A percentile compares a stretch with the other conserved stretches of the same genome.
Evolutionary conservation across 495 filamentous ascomycete species (phyloP).

Genomic region (Cenococcum geophilum): DNA sequence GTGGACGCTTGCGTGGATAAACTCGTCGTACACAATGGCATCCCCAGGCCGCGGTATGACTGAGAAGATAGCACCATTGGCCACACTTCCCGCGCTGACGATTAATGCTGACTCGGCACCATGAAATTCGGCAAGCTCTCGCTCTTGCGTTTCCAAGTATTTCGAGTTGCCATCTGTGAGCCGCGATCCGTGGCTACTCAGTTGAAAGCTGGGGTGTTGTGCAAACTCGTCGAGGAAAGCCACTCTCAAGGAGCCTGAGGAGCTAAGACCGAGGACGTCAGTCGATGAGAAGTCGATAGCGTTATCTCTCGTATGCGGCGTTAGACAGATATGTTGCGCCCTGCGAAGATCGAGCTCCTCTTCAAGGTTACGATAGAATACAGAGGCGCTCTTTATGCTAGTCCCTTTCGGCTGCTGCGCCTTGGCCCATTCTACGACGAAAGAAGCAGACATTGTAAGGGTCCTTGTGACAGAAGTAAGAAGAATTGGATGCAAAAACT

Average conservation of each 20-base stretch:
- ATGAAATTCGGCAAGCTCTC: constrained; percentile 15
- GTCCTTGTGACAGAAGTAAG: no score
- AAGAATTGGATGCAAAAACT: no score
- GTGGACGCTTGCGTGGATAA: constrained; percentile 23
- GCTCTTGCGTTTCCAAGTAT: constrained; percentile 8
- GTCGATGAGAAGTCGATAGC: constrained; percentile 18
- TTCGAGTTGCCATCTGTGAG: constrained; percentile 12
- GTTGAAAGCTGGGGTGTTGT: background rate
- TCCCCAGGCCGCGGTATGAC: constrained; percentile 12
- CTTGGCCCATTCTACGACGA: no score
- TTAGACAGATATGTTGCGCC: background rate
- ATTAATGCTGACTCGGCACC: constrained; percentile 8
- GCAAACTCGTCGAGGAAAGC: constrained; percentile 7
- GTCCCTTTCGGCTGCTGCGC: background rate
- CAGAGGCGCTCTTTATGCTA: background rate
- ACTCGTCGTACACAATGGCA: constrained; percentile 21
- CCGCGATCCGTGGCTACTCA: constrained; percentile 13
- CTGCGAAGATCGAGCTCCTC: constrained; percentile 7
- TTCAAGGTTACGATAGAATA: constrained; percentile 19
- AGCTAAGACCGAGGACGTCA: constrained; percentile 8
- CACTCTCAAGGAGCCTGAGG: background rate
- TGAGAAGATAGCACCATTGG: constrained; percentile 3
- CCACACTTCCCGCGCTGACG: constrained; percentile 10
- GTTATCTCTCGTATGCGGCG: constrained; percentile 17
- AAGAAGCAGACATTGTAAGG: no score